These are phyloP conservation scores for Millerozyma acaciae DNA, from an alignment of 805 yeast genomes.

Conservation along the genomic window DNA sequence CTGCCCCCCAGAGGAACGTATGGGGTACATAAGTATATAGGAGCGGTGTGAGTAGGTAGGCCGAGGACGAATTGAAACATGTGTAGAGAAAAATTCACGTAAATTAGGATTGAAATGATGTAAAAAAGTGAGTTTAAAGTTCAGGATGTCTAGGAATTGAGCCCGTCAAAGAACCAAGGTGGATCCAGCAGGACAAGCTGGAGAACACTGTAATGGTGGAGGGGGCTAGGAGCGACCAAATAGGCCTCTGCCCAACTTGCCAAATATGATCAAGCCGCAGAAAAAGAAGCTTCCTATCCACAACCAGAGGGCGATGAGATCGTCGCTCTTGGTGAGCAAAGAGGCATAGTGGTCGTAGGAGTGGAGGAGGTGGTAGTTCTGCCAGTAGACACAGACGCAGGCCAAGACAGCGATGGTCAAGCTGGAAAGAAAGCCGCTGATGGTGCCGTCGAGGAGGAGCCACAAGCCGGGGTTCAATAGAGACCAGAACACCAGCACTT, in stretches of 20 bases:
- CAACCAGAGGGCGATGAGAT: conserved; percentile 41
- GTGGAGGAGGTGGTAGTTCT: conserved; percentile 20
- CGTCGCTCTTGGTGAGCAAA: conserved; percentile 15
- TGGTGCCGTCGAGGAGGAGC: conserved; percentile 60
- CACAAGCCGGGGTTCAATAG: conserved; percentile 62
- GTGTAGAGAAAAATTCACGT: too few species aligned
- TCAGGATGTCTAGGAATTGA: too few species aligned
- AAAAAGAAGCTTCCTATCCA: conserved; percentile 65
- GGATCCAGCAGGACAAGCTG: too few species aligned
- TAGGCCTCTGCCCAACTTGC: conserved; percentile 61
- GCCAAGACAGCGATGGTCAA: conserved; percentile 27
- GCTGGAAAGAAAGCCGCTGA: conserved; percentile 46
- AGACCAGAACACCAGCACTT: conserved; percentile 62
- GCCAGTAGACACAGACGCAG: conserved; percentile 27
- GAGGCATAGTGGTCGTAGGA: conserved; percentile 8
- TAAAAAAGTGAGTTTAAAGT: too few species aligned
- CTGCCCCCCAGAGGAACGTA: too few species aligned
- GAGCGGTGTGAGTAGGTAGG: too few species aligned
- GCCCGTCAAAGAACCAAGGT: too few species aligned
- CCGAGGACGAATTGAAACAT: too few species aligned
- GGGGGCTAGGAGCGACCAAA: conserved; percentile 27
- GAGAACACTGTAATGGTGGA: too few species aligned
- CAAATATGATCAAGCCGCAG: conserved; percentile 62
- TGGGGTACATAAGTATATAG: too few species aligned
- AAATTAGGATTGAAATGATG: too few species aligned